Evolutionary conservation across 805 yeast genomes (phyloP), one percentile per base, ranked within the genome.

Genomic region (Candida nemodendra): DNA sequence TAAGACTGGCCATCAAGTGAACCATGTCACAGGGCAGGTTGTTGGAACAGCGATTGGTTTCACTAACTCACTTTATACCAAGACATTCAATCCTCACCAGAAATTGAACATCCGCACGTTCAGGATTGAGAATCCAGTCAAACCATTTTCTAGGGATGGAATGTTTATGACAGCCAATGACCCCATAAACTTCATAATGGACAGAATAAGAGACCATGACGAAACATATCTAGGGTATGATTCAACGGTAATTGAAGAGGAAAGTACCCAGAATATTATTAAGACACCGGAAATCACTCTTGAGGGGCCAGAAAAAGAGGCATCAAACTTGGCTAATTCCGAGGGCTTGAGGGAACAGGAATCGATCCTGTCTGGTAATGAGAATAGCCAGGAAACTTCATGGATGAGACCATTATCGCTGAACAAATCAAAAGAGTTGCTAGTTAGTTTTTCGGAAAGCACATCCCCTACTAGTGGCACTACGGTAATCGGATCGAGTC

Each of bases 81-180:
- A 62, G 29, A 54, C 65, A 1, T 34, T 59, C 5, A 58, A 57
- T 24, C 64, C 64, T 16, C 48, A 45, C 39, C 61, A 63, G 41
- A 51, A 50, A 26, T 30, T 63, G 13, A 50, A 45, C 30, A 36
- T 54, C 22, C 47, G 51, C 26, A 43, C 44, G 1, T 43, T 62
- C 37, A 39, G 44, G 18, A 51, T 64, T 17, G 65, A 63, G 18
- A 63, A 63, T 37, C 69, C 69, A 1, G 66, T 64, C n/a, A 42
- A 47, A 19, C 61, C 67, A 0, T 49, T 42, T 27, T 53, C 59
- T 3, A 41, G 51, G n/a, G 45, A 53, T 2, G 69, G 69, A 6
- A 48, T 64, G 48, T 64, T 62, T 43, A 45, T 40, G 5, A 41
- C 54, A 2, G 55, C 66, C 3, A 32, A 40, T 4, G 65, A 61